Percentiles rank a stretch among this genome's conserved stretches.
Evolutionary conservation across 148 eudicot species (phyloP).

Genomic region (Vaccinium corymbosum): DNA sequence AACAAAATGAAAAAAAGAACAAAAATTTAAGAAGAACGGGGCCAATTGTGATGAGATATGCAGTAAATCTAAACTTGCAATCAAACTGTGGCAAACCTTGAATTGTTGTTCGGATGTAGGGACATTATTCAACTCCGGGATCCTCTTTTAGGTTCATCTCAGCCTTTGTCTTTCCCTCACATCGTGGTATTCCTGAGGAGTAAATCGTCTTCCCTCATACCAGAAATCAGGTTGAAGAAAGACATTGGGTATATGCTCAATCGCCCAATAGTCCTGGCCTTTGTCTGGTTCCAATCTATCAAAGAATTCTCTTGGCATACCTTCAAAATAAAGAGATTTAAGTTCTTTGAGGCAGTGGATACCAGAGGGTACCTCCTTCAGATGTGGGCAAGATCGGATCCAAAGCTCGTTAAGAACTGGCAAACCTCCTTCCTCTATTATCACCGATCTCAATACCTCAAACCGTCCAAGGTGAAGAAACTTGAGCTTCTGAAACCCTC

Average conservation of each 20-base stretch:
- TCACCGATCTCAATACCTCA: not conserved
- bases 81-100: not conserved
- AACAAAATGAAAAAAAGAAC: not conserved
- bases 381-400: not conserved
- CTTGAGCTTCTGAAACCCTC: constrained; percentile 3
- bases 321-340: not conserved
- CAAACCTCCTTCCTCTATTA: not conserved
- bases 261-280: not conserved
- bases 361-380: not conserved
- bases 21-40: no score
- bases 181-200: not conserved
- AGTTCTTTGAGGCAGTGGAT: not conserved
- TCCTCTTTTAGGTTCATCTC: not conserved
- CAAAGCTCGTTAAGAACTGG: not conserved
- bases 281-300: not conserved
- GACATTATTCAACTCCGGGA: not conserved
- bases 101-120: no score
- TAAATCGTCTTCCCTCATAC: not conserved
- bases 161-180: not conserved
- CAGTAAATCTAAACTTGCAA: not conserved
- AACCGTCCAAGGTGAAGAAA: fast-evolving
- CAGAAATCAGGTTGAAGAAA: not conserved
- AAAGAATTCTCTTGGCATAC: not conserved
- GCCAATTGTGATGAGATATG: not conserved
- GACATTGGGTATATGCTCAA: not conserved